These are phyloP conservation scores for Glaciozyma martinii DNA, from an alignment of 768 basidiomycete genomes.

Conservation along the genomic window DNA sequence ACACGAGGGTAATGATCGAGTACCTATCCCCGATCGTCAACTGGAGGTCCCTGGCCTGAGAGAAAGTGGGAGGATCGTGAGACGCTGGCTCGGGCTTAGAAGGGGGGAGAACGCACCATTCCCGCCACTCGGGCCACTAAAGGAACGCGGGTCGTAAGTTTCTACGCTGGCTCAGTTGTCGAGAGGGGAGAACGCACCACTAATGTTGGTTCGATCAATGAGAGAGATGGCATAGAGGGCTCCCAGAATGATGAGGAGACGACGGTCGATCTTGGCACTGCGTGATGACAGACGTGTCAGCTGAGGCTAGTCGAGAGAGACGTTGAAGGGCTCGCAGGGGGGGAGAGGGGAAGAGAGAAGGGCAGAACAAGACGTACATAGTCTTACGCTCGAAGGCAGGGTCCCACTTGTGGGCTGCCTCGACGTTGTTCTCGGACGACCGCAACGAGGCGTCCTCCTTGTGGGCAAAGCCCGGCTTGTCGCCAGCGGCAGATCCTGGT, in stretches of 20 bases:
- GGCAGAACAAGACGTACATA: too few relatives aligned
- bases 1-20: constrained; percentile 18
- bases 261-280: constrained; percentile 22
- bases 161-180: too few relatives aligned
- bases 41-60: constrained; percentile 8
- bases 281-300: background rate
- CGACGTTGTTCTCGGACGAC: too few relatives aligned
- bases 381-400: too few relatives aligned
- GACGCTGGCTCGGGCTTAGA: background rate
- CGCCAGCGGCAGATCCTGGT: too few relatives aligned
- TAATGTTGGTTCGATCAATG: background rate
- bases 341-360: too few relatives aligned
- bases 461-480: too few relatives aligned
- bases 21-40: constrained; percentile 37
- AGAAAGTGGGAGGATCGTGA: background rate
- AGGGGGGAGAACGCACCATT: constrained; percentile 25
- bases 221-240: constrained; percentile 22
- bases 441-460: too few relatives aligned
- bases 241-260: constrained; percentile 18
- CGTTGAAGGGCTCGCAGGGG: too few relatives aligned
- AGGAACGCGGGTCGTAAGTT: constrained; percentile 15
- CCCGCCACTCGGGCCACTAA: constrained; percentile 29
- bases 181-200: background rate
- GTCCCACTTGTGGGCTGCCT: too few relatives aligned
- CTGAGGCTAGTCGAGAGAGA: background rate